These are phyloP conservation scores for Vicia sativa DNA, from an alignment of 306 rosid genomes.

Conservation along the genomic window DNA sequence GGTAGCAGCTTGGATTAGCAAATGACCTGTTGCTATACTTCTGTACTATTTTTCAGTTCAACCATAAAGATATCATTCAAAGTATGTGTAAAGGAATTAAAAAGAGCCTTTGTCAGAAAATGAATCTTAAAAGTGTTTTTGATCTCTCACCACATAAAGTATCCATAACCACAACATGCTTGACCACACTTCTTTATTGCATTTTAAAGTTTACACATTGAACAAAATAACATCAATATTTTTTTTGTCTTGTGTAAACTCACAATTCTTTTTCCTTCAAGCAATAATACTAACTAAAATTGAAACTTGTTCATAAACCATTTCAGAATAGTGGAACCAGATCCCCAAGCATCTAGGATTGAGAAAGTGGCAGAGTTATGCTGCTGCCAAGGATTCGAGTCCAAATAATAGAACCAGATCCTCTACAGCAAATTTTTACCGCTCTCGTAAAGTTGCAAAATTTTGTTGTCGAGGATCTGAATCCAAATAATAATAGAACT, in stretches of 20 bases:
- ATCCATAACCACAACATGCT: not conserved
- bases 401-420: too few species aligned
- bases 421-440: too few species aligned
- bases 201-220: not conserved
- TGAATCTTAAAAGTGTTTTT: not conserved
- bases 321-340: not conserved
- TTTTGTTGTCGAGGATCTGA: too few species aligned
- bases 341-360: too few species aligned
- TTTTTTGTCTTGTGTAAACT: not conserved
- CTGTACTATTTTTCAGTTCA: not conserved
- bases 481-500: too few species aligned
- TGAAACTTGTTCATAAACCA: not conserved
- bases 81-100: not conserved
- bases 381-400: too few species aligned
- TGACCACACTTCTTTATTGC: not conserved
- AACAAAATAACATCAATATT: not conserved
- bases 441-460: too few species aligned
- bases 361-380: too few species aligned
- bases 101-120: conserved; percentile 11
- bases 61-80: not conserved
- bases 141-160: not conserved
- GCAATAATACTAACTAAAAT: not conserved
- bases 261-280: not conserved
- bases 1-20: conserved; percentile 7
- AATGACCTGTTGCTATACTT: not conserved